Percentiles rank a stretch among this genome's conserved stretches.
Evolutionary conservation across 2,329 filamentous ascomycete species (phyloP).

Genomic region (Byssoonygena ceratinophila): DNA sequence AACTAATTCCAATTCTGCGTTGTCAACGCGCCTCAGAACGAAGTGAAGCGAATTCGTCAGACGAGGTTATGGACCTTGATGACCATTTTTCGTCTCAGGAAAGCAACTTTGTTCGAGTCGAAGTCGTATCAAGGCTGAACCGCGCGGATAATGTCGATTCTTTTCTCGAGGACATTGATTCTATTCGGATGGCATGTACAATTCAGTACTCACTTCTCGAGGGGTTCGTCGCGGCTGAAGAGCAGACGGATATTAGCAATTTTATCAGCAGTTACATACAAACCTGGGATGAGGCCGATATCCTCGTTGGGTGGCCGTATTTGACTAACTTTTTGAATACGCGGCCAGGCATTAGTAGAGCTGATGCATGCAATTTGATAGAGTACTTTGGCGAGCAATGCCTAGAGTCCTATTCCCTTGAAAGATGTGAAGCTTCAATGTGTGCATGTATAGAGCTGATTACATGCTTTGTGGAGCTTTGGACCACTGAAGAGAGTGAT

Average conservation of each 20-base stretch:
- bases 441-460: conserved; percentile 59
- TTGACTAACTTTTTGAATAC: conserved; percentile 24
- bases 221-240: conserved; percentile 12
- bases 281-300: conserved; percentile 29
- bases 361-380: conserved; percentile 37
- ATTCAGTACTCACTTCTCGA: conserved; percentile 28
- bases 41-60: conserved; percentile 12
- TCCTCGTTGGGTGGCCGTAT: conserved; percentile 28
- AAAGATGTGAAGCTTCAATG: conserved; percentile 63
- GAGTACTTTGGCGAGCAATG: conserved; percentile 40
- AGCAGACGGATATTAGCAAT: neutral
- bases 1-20: conserved; percentile 27
- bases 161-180: conserved; percentile 25
- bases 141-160: conserved; percentile 23
- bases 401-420: conserved; percentile 49
- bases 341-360: conserved; percentile 20
- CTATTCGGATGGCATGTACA: conserved; percentile 31
- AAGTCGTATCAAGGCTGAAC: conserved; percentile 24
- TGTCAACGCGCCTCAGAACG: conserved; percentile 20
- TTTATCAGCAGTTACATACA: conserved; percentile 30
- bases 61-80: conserved; percentile 38
- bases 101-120: conserved; percentile 19
- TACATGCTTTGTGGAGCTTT: conserved; percentile 51
- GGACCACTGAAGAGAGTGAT: conserved; percentile 48
- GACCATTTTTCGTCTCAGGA: conserved; percentile 25